phyloP scores from a whole-genome alignment of 345 rosid species.

The Geranium rotundifolium region DNA sequence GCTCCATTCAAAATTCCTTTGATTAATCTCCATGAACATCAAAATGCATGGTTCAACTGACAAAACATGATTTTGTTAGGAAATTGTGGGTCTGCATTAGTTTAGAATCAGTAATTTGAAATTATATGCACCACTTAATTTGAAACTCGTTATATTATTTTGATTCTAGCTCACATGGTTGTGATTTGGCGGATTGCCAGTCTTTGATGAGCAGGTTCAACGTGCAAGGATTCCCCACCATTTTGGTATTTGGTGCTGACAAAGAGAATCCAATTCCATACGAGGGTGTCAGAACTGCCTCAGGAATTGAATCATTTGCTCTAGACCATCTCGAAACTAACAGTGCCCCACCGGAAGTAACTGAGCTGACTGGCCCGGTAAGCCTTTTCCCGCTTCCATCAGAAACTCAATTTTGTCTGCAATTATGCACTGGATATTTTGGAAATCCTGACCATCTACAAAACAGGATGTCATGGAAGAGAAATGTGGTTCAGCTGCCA shows the following conservation, averaged over 20 bases:
- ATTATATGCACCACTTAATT: background rate
- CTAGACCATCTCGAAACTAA: slow-evolving; percentile 74
- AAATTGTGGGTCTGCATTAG: background rate
- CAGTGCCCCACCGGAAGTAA: slow-evolving; percentile 74
- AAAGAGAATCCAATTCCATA: slow-evolving; percentile 71
- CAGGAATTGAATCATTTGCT: slow-evolving; percentile 84
- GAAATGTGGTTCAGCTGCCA: slow-evolving; percentile 87
- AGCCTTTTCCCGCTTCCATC: slow-evolving; percentile 14
- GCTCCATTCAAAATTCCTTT: too few relatives aligned
- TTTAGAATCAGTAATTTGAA: background rate
- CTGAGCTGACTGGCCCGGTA: slow-evolving; percentile 77
- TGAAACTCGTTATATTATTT: background rate
- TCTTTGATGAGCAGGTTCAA: slow-evolving; percentile 86
- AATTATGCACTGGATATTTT: background rate
- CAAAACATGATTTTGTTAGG: too few relatives aligned
- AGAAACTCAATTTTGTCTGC: background rate
- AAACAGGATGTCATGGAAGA: slow-evolving; percentile 69
- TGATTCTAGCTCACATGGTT: background rate
- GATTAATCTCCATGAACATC: too few relatives aligned
- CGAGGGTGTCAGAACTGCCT: slow-evolving; percentile 86
- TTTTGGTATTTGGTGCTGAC: slow-evolving; percentile 84
- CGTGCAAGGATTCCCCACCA: slow-evolving; percentile 93
- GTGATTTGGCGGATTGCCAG: slow-evolving; percentile 34
- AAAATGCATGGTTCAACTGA: too few relatives aligned
- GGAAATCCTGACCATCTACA: background rate